Conservation (phyloP, 306 rosid genomes). For the Acacia confusa region DNA sequence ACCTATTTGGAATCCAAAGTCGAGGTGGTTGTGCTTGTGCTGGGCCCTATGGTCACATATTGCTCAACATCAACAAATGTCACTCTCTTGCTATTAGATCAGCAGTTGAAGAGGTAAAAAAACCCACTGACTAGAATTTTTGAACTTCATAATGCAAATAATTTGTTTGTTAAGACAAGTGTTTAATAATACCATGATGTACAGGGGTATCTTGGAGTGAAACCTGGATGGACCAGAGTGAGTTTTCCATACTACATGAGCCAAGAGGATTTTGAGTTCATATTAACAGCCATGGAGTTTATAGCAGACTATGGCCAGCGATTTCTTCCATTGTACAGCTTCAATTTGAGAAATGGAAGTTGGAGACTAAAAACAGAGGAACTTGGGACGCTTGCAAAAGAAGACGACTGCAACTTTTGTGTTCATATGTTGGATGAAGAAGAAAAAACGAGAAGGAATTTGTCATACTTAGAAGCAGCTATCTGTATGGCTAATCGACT, state of each 20-base stretch:
- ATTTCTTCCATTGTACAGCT: slow-evolving; percentile 65
- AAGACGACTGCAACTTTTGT: slow-evolving; percentile 25
- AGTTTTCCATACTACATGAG: slow-evolving; percentile 87
- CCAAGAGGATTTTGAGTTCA: slow-evolving; percentile 74
- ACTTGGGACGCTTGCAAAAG: slow-evolving; percentile 40
- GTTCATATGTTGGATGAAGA: slow-evolving; percentile 16
- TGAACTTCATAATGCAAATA: background rate
- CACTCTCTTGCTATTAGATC: slow-evolving; percentile 62
- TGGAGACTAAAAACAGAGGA: slow-evolving; percentile 58
- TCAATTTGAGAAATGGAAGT: slow-evolving; percentile 60
- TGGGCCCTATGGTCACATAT: slow-evolving; percentile 80
- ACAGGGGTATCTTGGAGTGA: slow-evolving; percentile 72
- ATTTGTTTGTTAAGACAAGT: background rate
- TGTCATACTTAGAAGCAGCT: slow-evolving; percentile 48
- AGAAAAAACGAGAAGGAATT: slow-evolving; percentile 24
- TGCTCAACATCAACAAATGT: slow-evolving; percentile 56
- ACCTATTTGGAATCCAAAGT: slow-evolving; percentile 84
- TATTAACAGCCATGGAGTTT: slow-evolving; percentile 68
- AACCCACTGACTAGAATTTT: background rate
- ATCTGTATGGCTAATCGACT: slow-evolving; percentile 48
- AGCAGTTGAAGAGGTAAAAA: slow-evolving; percentile 56
- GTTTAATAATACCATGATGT: background rate
- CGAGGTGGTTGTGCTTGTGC: slow-evolving; percentile 93
- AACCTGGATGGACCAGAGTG: slow-evolving; percentile 94
- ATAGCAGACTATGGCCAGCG: slow-evolving; percentile 77